Base-by-base conservation (phyloP, 306 rosid species). In the Trifolium subterraneum region DNA sequence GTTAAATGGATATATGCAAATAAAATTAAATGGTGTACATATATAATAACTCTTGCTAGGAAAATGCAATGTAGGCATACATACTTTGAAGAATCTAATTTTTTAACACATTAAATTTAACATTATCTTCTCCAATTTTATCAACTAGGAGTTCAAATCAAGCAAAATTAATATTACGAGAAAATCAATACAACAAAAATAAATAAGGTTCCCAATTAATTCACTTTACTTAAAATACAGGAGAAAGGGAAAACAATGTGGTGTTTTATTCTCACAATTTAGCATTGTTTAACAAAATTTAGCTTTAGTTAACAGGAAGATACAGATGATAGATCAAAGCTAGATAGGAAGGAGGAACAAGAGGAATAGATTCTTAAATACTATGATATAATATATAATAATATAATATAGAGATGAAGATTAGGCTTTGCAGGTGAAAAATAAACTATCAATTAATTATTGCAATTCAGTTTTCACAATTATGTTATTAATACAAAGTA, bases 231-330 rank as follows among this genome's bases (percentile, higher is more conserved):
- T 35, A 7, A 47, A 48, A 77, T 60, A 38, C 42, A 59, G 33
- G 33, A 41, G 47, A 64, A 77, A 48, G 19, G 71, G 72, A 48
- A 70, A 25, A 56, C 13, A 18, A 25, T n/a, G 23, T 39, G 81
- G 66, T 70, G 65, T 70, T 62, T 61, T 78, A 70, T 62, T 78
- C 76, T 63, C 72, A 50, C 47, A 41, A 70, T 44, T 31, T 67
- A 29, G 68, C 79, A n/a, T 74, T 64, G 15, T 61, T 31, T 61
- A 52, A 19, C 10, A 52, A 52, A 52, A 52, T 16, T 52, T 52
- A 52, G 25, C 60, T 60, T 60, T 60, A 38, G 35, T 16, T 36
- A 20, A n/a, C 64, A 22, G 25, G 31, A 61, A 36, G 65, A 48
- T 70, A 38, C 72, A 70, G 27, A 77, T 42, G 25, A 29, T 47